Evolutionary conservation across 1,139 yeast species (phyloP).

Genomic region (Sugiyamaella pinicola): DNA sequence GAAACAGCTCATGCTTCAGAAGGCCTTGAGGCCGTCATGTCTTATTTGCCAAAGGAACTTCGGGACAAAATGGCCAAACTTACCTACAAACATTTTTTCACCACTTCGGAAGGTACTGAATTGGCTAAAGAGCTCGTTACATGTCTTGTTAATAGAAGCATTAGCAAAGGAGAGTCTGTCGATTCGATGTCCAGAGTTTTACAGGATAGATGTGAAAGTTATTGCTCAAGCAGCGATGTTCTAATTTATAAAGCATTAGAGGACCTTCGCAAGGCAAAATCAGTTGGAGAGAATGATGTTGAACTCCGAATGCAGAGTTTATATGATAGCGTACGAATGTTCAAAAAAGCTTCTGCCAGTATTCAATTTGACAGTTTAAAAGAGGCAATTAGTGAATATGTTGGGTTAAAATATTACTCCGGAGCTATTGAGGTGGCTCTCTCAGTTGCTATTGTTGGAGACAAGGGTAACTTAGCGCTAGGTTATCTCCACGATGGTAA

Average conservation of each 20-base stretch:
- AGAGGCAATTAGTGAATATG: constrained; percentile 78
- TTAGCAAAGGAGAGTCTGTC: constrained; percentile 89
- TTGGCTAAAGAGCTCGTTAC: constrained; percentile 84
- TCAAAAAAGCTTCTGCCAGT: constrained; percentile 78
- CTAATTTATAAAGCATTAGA: constrained; percentile 93
- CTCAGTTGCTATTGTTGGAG: constrained; percentile 71
- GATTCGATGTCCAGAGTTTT: constrained; percentile 85
- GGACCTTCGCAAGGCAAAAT: constrained; percentile 80
- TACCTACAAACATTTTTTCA: constrained; percentile 73
- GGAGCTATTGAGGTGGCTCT: constrained; percentile 86
- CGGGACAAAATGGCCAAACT: constrained; percentile 70
- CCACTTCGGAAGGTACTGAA: constrained; percentile 63
- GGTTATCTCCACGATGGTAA: constrained; percentile 57
- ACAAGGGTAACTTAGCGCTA: constrained; percentile 58
- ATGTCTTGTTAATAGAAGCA: constrained; percentile 83
- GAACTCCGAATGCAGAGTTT: constrained; percentile 73
- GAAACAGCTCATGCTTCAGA: constrained; percentile 54
- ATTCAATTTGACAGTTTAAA: constrained; percentile 78
- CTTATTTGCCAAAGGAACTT: constrained; percentile 63
- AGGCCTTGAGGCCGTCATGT: constrained; percentile 64
- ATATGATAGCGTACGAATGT: constrained; percentile 70
- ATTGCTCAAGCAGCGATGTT: constrained; percentile 93
- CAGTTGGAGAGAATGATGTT: constrained; percentile 63
- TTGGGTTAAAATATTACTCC: constrained; percentile 73
- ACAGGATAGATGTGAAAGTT: constrained; percentile 92